Conservation (phyloP, 108 stramenopile species). For the Discostella stelligeroides region DNA sequence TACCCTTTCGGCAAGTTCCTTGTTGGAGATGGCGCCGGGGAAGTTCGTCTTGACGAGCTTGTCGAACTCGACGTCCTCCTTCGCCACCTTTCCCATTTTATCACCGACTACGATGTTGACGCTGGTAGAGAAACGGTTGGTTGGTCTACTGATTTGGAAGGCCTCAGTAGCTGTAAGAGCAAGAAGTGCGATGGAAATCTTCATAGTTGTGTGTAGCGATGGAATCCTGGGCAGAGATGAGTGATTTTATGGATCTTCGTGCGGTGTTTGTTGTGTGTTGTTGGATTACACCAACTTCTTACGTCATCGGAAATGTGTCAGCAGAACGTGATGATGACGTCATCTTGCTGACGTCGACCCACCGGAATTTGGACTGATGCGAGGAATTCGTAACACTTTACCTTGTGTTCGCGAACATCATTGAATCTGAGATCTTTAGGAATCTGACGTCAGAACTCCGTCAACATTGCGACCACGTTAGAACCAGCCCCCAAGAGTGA, state of each 20-base stretch:
- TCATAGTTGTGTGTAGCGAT: slow-evolving; percentile 14
- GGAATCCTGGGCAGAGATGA: too few species aligned
- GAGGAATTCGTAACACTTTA: too few species aligned
- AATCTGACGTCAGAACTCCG: neutral
- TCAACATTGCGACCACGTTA: too few species aligned
- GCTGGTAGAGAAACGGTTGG: neutral
- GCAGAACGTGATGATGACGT: too few species aligned
- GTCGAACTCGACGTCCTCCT: neutral
- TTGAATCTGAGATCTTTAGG: too few species aligned
- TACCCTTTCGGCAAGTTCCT: slow-evolving; percentile 12
- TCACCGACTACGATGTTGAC: neutral
- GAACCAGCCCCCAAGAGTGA: too few species aligned
- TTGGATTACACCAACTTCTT: too few species aligned
- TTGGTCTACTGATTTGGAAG: neutral
- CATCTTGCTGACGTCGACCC: too few species aligned
- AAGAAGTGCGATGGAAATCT: neutral
- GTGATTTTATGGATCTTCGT: neutral
- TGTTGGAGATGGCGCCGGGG: slow-evolving; percentile 17
- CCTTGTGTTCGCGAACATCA: too few species aligned
- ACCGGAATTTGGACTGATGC: too few species aligned
- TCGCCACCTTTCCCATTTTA: neutral
- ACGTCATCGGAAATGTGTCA: too few species aligned
- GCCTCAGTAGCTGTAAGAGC: slow-evolving; percentile 2
- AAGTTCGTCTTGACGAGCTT: slow-evolving; percentile 13
- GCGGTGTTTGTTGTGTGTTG: too few species aligned